These are phyloP conservation scores for Paracoccidioides lutzii DNA, from an alignment of 2,329 filamentous ascomycete species.

Conservation along the genomic window DNA sequence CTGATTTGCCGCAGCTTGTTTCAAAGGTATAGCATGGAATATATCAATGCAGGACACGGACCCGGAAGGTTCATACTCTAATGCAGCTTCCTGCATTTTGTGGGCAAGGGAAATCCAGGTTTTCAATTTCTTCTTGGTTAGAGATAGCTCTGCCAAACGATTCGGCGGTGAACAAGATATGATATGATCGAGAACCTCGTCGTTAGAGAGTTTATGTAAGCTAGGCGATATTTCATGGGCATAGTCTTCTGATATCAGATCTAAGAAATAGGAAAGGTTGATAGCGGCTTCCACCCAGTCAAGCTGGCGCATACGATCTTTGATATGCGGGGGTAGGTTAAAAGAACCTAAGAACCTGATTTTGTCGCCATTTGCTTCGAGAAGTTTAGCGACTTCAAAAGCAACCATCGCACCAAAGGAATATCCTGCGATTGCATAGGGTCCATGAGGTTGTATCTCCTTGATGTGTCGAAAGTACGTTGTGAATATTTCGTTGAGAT, in stretches of 20 bases:
- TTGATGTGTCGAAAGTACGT: slow-evolving; percentile 33
- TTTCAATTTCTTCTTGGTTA: slow-evolving; percentile 16
- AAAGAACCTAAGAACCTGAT: slow-evolving; percentile 32
- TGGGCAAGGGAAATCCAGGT: slow-evolving; percentile 25
- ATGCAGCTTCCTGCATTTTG: slow-evolving; percentile 26
- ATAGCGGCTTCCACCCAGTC: slow-evolving; percentile 26
- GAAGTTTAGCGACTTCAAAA: slow-evolving; percentile 38
- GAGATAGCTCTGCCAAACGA: slow-evolving; percentile 21
- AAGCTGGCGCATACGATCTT: slow-evolving; percentile 27
- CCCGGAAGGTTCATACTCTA: slow-evolving; percentile 34
- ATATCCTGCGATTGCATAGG: slow-evolving; percentile 42
- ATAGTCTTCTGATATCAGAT: slow-evolving; percentile 22
- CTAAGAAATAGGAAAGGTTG: slow-evolving; percentile 29
- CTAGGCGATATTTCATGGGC: slow-evolving; percentile 10
- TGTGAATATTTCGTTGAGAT: slow-evolving; percentile 28
- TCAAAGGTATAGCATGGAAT: slow-evolving; percentile 29
- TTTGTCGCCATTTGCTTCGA: slow-evolving; percentile 25
- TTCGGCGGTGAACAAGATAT: slow-evolving; percentile 3
- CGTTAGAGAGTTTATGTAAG: slow-evolving; percentile 5
- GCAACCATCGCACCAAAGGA: slow-evolving; percentile 39
- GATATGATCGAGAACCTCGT: slow-evolving; percentile 8
- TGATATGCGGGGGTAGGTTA: slow-evolving; percentile 38
- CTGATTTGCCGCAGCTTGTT: slow-evolving; percentile 15
- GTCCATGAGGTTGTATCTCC: slow-evolving; percentile 34
- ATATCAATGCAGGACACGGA: slow-evolving; percentile 29